Evolutionary conservation across 2,329 filamentous ascomycete genomes (phyloP).

Genomic region (Orbilia blumenaviensis): DNA sequence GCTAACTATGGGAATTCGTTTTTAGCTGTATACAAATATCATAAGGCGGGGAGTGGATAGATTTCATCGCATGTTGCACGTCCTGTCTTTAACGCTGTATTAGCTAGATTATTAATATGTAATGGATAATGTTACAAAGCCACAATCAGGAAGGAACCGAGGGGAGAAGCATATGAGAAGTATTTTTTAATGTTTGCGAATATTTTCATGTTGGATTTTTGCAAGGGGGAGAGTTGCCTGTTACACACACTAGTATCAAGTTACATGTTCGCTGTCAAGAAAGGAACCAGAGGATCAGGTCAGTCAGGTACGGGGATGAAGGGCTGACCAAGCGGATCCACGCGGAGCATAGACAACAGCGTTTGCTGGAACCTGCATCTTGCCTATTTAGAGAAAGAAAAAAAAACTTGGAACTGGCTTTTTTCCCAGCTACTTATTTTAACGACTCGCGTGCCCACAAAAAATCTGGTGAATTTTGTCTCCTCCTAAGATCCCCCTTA

Average conservation of each 20-base stretch:
- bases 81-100: conserved; percentile 33
- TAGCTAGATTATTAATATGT: conserved; percentile 41
- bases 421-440: conserved; percentile 40
- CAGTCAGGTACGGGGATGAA: neutral
- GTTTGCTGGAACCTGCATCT: conserved; percentile 13
- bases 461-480: neutral
- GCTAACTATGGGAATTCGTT: conserved; percentile 10
- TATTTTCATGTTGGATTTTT: conserved; percentile 9
- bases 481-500: neutral
- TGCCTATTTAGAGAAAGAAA: conserved; percentile 2
- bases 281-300: conserved; percentile 1
- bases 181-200: neutral
- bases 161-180: neutral
- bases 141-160: no score
- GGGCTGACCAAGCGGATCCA: conserved; percentile 38
- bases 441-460: conserved; percentile 43
- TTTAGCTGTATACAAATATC: conserved; percentile 10
- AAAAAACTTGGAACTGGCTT: conserved; percentile 15
- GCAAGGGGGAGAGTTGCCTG: conserved; percentile 3
- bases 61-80: conserved; percentile 18
- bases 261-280: conserved; percentile 4
- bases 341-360: conserved; percentile 9
- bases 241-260: conserved; percentile 10
- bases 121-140: conserved; percentile 46
- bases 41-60: conserved; percentile 5